A percentile compares a stretch with the other conserved stretches of the same genome.
Conservation (phyloP, 768 basidiomycete genomes). For the Sarcomyxa edulis region DNA sequence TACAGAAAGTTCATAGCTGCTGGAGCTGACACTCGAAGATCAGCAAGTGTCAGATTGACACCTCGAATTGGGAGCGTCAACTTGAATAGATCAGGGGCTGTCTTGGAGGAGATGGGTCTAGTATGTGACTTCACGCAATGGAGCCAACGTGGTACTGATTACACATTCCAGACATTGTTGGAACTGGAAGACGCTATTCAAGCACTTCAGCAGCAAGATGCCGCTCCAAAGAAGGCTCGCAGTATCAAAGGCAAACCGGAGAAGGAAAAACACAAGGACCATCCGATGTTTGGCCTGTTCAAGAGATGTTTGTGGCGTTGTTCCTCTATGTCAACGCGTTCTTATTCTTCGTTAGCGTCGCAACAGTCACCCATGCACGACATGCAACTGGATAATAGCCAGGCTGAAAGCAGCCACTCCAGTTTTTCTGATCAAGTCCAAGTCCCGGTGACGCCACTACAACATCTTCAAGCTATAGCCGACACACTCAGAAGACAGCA, state of each 20-base stretch:
- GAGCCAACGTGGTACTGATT: neutral
- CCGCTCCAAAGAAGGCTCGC: conserved; percentile 27
- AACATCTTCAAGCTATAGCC: conserved; percentile 43
- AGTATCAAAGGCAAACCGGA: conserved; percentile 40
- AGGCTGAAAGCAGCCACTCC: conserved; percentile 7
- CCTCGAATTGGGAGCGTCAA: conserved; percentile 38
- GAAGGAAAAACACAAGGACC: conserved; percentile 44
- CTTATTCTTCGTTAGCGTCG: too few species aligned
- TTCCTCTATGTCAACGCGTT: neutral
- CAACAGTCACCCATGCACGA: too few species aligned
- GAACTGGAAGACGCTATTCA: conserved; percentile 53
- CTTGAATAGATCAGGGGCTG: conserved; percentile 40
- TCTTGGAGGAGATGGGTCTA: conserved; percentile 63
- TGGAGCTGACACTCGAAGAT: conserved; percentile 38
- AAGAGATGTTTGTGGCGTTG: conserved; percentile 42
- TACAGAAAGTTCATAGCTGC: conserved; percentile 60
- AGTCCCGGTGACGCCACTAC: conserved; percentile 23
- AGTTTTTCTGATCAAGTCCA: conserved; percentile 2
- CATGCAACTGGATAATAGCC: too few species aligned
- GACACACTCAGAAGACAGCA: conserved; percentile 59
- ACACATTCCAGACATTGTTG: conserved; percentile 42
- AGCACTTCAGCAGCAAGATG: conserved; percentile 36
- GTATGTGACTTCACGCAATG: conserved; percentile 31
- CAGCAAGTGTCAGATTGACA: conserved; percentile 33
- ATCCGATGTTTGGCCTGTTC: conserved; percentile 49